A percentile compares a stretch with the other conserved stretches of the same genome.
These are phyloP conservation scores for Triticum monococcum DNA, from an alignment of 176 grass and related monocot species.

Conservation along the genomic window DNA sequence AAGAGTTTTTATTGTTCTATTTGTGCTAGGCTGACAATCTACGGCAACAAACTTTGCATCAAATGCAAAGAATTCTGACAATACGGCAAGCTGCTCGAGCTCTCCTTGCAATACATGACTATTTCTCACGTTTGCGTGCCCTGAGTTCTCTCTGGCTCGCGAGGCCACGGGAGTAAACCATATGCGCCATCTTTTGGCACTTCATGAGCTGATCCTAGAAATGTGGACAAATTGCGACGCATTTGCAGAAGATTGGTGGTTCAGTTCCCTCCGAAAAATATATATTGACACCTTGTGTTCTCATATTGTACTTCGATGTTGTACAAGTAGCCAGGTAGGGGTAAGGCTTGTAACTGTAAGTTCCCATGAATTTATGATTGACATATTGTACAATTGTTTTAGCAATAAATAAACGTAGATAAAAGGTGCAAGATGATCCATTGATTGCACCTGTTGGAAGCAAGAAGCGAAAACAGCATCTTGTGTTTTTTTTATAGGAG, in stretches of 20 bases:
- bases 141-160: conserved; percentile 93
- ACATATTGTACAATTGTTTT: conserved; percentile 52
- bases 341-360: conserved; percentile 53
- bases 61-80: conserved; percentile 78
- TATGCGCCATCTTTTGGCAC: not conserved
- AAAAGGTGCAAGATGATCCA: conserved; percentile 28
- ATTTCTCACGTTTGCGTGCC: conserved; percentile 77
- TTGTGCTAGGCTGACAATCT: conserved; percentile 79
- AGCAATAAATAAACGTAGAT: conserved; percentile 48
- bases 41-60: conserved; percentile 79
- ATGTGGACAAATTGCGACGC: conserved; percentile 19
- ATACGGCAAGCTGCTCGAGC: conserved; percentile 75
- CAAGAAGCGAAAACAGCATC: not conserved
- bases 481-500: no score
- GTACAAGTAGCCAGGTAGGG: conserved; percentile 65
- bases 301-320: conserved; percentile 34
- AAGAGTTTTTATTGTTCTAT: conserved; percentile 18
- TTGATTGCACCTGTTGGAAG: conserved; percentile 19
- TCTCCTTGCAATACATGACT: conserved; percentile 78
- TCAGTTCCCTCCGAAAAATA: conserved; percentile 29
- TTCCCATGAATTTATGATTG: conserved; percentile 47
- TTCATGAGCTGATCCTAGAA: conserved; percentile 27
- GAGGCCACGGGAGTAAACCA: conserved; percentile 57
- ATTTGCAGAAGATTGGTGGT: conserved; percentile 29
- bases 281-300: conserved; percentile 41